These are phyloP conservation scores for Aspergillus sclerotiicarbonarius DNA, from an alignment of 495 filamentous ascomycete species.

Conservation along the genomic window DNA sequence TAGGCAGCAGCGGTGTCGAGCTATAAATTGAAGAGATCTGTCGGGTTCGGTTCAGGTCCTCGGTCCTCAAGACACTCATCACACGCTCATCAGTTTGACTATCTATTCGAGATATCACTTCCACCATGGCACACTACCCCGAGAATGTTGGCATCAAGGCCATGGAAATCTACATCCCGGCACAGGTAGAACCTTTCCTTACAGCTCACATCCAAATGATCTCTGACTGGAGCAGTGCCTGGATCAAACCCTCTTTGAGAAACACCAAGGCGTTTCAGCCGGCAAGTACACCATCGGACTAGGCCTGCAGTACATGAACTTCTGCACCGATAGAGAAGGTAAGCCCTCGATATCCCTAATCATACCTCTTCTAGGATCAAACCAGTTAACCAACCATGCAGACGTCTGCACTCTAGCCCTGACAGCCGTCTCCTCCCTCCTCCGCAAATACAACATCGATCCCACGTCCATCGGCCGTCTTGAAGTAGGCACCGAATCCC, in stretches of 20 bases:
- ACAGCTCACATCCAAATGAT: not conserved
- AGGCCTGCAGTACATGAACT: conserved; percentile 99
- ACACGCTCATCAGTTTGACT: too few species aligned
- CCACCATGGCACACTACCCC: conserved; percentile 36
- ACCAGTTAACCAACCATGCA: not conserved
- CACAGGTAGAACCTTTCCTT: not conserved
- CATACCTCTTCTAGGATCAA: not conserved
- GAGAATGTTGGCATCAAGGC: conserved; percentile 99
- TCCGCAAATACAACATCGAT: conserved; percentile 93
- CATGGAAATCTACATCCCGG: conserved; percentile 97
- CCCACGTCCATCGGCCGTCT: conserved; percentile 84
- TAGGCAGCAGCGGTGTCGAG: too few species aligned
- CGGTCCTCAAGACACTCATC: too few species aligned
- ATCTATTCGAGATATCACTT: not conserved
- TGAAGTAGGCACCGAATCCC: conserved; percentile 96
- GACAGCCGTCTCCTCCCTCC: conserved; percentile 81
- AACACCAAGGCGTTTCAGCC: conserved; percentile 90
- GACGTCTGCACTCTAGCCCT: conserved; percentile 47
- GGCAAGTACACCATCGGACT: conserved; percentile 99
- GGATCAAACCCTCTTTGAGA: conserved; percentile 91
- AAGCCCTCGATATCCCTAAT: conserved; percentile 27
- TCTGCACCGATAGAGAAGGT: conserved; percentile 99
- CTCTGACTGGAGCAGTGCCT: conserved; percentile 41
- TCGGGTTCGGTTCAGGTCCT: too few species aligned
- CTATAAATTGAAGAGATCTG: too few species aligned